Conservation (phyloP, 805 yeast genomes). For the Teunomyces atbi region DNA sequence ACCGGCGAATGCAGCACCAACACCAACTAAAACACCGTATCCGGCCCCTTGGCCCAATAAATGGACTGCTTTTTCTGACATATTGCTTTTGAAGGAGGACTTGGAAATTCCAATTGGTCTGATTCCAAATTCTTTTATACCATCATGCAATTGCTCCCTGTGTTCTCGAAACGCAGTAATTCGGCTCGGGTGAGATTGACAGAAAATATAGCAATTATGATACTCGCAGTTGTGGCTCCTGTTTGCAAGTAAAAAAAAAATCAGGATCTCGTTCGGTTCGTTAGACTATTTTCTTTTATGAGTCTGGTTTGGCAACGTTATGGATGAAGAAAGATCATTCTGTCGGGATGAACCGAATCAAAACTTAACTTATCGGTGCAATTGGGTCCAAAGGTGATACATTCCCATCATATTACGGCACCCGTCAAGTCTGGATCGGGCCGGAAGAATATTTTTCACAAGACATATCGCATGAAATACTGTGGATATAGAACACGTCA, state of each 20-base stretch:
- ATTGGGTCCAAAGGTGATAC: no score
- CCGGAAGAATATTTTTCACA: no score
- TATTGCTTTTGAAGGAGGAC: background rate
- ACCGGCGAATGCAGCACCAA: slow-evolving; percentile 29
- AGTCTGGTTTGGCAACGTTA: no score
- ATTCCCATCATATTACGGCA: no score
- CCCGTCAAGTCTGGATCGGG: no score
- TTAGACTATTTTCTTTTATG: no score
- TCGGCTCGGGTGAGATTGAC: background rate
- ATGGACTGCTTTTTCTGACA: slow-evolving; percentile 11
- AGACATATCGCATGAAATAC: no score
- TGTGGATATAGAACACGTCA: no score
- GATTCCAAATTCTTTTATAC: background rate
- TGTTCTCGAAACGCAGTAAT: background rate
- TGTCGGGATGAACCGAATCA: no score
- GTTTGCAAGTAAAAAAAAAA: background rate
- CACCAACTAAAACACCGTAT: slow-evolving; percentile 30
- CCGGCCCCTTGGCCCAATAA: slow-evolving; percentile 27
- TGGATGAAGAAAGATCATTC: no score
- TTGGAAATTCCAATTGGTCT: background rate
- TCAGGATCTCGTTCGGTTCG: no score
- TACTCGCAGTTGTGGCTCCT: background rate
- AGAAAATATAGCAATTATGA: background rate
- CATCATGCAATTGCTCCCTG: background rate
- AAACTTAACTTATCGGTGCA: no score